Evolutionary conservation across 352 stramenopile genomes (phyloP), one percentile per base, ranked within the genome.

Genomic region (Globisporangium echinulatum): DNA sequence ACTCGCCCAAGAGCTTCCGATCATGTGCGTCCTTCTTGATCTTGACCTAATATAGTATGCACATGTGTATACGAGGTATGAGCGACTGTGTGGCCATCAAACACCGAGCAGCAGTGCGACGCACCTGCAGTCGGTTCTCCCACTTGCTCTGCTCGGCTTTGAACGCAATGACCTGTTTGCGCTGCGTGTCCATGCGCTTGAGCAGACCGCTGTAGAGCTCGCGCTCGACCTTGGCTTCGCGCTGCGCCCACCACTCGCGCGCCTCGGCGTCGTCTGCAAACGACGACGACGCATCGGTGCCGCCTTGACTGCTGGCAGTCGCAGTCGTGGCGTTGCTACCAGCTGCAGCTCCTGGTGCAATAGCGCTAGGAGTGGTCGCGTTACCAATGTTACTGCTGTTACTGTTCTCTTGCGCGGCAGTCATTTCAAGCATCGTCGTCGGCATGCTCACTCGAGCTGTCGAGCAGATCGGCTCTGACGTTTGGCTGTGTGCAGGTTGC

Each of bases 61-160:
- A 14, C 42, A 5, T 46, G 2, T 13, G 46, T 50, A 2, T 4
- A 51, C 33, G 25, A 33, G 0, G 46, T 9, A 11, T 6, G 5
- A 5, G 13, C 14, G 33, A 36, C n/a, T 19, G 3, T 42, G 14
- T 15, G 9, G 42, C 3, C 8, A 11, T n/a, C n/a, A 46, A 40
- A 7, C 7, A 14, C 47, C 7, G 7, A 15, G 11, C 6, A 48
- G 43, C 43, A 48, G n/a, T 17, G 4, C 5, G 17, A 54, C 55
- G n/a, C 25, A 82, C 74, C 71, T 87, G 78, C 62, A 93, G 60
- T 66, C 88, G 75, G 42, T 89, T 80, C 58, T 93, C 79, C 81
- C 78, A 91, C 55, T 93, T 93, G 76, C 69, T 82, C 55, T 91
- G 81, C 65, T 93, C 78, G 52, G 74, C 75, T 67, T 91, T 90